Evolutionary conservation across 495 filamentous ascomycete genomes (phyloP).

Genomic region (Podospora tetraspora): DNA sequence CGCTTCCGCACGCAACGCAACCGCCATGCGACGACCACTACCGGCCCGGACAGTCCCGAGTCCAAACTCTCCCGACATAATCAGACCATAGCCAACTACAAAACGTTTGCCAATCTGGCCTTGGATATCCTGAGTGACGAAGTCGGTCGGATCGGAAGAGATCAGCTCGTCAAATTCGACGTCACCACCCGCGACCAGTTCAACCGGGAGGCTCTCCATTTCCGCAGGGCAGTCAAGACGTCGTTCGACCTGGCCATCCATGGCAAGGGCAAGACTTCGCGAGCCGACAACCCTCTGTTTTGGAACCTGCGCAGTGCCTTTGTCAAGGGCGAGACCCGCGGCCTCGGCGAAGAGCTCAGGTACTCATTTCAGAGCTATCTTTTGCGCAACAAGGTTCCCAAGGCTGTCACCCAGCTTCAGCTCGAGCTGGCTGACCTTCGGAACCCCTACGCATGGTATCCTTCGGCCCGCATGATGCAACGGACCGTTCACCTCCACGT

Average conservation of each 20-base stretch:
- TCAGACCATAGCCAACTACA: neutral
- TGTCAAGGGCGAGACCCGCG: constrained; percentile 40
- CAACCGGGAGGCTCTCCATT: constrained; percentile 32
- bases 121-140: neutral
- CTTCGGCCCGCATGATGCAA: constrained; percentile 67
- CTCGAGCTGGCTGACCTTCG: constrained; percentile 68
- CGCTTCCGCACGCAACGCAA: neutral
- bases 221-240: constrained; percentile 31
- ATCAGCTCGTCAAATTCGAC: constrained; percentile 32
- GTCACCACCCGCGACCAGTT: constrained; percentile 26
- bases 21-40: neutral
- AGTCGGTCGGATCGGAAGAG: constrained; percentile 1
- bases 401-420: constrained; percentile 47
- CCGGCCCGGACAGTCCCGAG: neutral
- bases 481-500: constrained; percentile 89
- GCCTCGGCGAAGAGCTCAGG: constrained; percentile 52
- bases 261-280: constrained; percentile 22
- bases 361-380: constrained; percentile 55
- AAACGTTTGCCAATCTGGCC: neutral
- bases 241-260: constrained; percentile 34
- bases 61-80: neutral
- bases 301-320: constrained; percentile 55
- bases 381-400: constrained; percentile 31
- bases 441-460: constrained; percentile 88
- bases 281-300: constrained; percentile 45